Evolutionary conservation across 2,329 filamentous ascomycete genomes (phyloP), one percentile per base, ranked within the genome.

Genomic region (Arthrobotrys musiformis): DNA sequence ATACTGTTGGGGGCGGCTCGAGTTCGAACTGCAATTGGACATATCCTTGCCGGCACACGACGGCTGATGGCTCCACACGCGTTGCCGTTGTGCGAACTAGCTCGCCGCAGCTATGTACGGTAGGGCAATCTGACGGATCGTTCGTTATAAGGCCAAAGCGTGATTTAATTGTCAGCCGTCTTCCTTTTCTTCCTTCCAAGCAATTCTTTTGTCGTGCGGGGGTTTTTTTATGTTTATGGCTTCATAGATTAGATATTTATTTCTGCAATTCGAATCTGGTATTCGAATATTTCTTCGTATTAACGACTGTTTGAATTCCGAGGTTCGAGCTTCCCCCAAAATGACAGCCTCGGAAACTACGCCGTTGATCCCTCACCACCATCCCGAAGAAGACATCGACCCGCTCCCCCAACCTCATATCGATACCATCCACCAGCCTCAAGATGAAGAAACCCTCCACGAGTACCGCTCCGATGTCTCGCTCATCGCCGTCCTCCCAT

Each of bases 401-500:
- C 37, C 37, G n/a, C 37, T 46, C n/a, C 37, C 37, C 5, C 58
- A 46, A 24, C 33, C 54, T 7, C 54, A n/a, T 13, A 58, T 58
- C 40, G 35, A 44, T 22, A 28, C 24, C 7, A 11, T 37, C 28
- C 33, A 44, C 46, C 33, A 42, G 58, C 48, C 54, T 8, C 54
- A 58, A 9, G 72, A 76, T 22, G 72, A 54, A 28, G 56, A 64
- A 40, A 8, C 24, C 15, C 66, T 70, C 40, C 40, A 67, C 4
- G 46, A 78, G 5, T 62, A 42, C 17, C 74, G 54, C n/a, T 26
- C 67, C 24, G 35, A 61, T 42, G 62, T 78, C 28, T 62, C 67
- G 1, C 37, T 78, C 33, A 46, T 64, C 26, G 67, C 68, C 17
- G 30, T 78, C 30, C 22, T 78, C 8, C 74, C 74, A 15, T 60